Percentiles rank a stretch among this genome's conserved stretches.
These are phyloP conservation scores for Ballota nigra DNA, from an alignment of 257 asterid species.

Conservation along the genomic window DNA sequence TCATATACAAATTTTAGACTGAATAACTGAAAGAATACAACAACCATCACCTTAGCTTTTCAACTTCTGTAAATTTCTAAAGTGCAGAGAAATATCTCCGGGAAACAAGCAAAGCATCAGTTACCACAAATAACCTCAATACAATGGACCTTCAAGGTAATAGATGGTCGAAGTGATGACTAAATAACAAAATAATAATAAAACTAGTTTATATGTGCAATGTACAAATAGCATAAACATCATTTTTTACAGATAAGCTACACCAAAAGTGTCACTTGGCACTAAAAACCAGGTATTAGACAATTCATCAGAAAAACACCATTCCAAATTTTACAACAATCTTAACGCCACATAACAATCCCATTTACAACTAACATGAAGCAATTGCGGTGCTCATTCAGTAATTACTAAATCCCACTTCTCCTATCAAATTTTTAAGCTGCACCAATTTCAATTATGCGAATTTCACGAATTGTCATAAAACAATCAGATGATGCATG, in stretches of 20 bases:
- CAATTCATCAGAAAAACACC: slow-evolving; percentile 1
- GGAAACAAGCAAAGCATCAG: not conserved
- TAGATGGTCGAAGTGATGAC: not conserved
- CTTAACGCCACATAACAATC: not conserved
- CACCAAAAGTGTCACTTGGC: slow-evolving; percentile 5
- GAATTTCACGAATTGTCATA: not conserved
- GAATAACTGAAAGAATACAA: not conserved
- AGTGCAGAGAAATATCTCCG: not conserved
- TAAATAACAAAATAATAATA: not conserved
- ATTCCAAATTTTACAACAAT: not conserved
- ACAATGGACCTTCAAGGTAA: not conserved
- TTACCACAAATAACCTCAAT: not conserved
- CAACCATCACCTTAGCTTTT: not conserved
- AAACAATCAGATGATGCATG: slow-evolving; percentile 7
- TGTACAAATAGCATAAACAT: not conserved
- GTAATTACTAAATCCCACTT: not conserved
- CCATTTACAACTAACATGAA: not conserved
- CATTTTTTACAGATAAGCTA: not conserved
- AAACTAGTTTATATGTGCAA: not conserved
- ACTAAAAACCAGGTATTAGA: not conserved
- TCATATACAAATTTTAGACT: not conserved
- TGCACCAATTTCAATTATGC: not conserved
- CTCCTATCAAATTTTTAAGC: not conserved
- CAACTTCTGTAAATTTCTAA: not conserved
- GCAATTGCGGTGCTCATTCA: not conserved